phyloP scores from a whole-genome alignment of 345 rosid species.

The Odontarrhena argentea region DNA sequence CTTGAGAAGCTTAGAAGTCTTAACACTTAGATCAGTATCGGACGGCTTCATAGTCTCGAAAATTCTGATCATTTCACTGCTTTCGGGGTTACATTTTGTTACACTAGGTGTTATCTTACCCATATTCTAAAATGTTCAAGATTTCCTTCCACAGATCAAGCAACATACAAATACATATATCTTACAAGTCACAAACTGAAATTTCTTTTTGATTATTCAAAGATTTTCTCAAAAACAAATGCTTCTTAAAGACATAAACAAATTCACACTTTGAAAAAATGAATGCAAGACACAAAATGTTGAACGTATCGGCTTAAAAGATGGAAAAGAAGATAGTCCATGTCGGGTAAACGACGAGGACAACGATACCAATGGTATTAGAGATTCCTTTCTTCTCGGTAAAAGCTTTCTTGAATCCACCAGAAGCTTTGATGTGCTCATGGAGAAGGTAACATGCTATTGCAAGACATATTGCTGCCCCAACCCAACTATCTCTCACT shows the following conservation, averaged over 20 bases:
- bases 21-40: conserved; percentile 86
- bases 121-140: neutral
- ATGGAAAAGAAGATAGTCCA: conserved; percentile 70
- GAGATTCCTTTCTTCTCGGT: conserved; percentile 73
- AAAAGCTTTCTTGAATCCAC: conserved; percentile 84
- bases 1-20: conserved; percentile 77
- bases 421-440: conserved; percentile 89
- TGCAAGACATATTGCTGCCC: conserved; percentile 64
- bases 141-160: conserved; percentile 10
- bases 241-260: conserved; percentile 1
- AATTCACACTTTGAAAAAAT: conserved; percentile 11
- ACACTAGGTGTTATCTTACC: conserved; percentile 77
- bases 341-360: conserved; percentile 73
- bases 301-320: conserved; percentile 40
- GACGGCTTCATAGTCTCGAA: conserved; percentile 89
- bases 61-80: conserved; percentile 76
- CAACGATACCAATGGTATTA: conserved; percentile 77
- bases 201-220: neutral
- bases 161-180: neutral
- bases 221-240: conserved; percentile 10
- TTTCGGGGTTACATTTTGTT: conserved; percentile 66
- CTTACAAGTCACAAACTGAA: conserved; percentile 4
- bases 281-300: conserved; percentile 15
- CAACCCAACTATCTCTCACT: conserved; percentile 59
- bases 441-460: conserved; percentile 89